Conservation (phyloP, 116 monocot genomes). For the Zostera marina region DNA sequence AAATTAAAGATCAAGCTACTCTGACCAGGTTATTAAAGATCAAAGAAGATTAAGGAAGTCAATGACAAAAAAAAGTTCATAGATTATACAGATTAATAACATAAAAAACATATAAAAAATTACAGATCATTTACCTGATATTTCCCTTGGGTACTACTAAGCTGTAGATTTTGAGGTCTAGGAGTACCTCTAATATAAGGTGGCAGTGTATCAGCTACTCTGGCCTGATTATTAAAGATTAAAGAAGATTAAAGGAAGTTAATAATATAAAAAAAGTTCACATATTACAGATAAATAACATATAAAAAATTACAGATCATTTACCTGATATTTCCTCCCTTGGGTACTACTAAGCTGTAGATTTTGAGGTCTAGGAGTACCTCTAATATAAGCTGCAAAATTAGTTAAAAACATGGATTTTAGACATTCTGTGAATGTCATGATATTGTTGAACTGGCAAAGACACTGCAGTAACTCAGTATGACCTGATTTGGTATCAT, state of each 20-base stretch:
- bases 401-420: neutral
- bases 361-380: neutral
- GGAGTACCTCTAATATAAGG: neutral
- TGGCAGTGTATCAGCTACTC: too few relatives aligned
- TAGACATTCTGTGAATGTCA: too few relatives aligned
- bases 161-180: neutral
- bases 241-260: too few relatives aligned
- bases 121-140: too few relatives aligned
- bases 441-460: neutral
- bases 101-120: neutral
- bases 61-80: neutral
- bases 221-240: too few relatives aligned
- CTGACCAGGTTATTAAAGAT: neutral
- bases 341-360: neutral
- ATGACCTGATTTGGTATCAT: too few relatives aligned
- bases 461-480: too few relatives aligned
- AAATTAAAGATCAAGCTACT: neutral
- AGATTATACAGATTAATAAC: too few relatives aligned
- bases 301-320: too few relatives aligned
- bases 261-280: neutral
- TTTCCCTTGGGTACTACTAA: neutral
- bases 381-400: neutral
- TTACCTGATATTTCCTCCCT: neutral
- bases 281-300: neutral
- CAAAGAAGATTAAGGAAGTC: neutral